Evolutionary conservation across 164 flowering plant species (phyloP).

Genomic region (Santalum album): DNA sequence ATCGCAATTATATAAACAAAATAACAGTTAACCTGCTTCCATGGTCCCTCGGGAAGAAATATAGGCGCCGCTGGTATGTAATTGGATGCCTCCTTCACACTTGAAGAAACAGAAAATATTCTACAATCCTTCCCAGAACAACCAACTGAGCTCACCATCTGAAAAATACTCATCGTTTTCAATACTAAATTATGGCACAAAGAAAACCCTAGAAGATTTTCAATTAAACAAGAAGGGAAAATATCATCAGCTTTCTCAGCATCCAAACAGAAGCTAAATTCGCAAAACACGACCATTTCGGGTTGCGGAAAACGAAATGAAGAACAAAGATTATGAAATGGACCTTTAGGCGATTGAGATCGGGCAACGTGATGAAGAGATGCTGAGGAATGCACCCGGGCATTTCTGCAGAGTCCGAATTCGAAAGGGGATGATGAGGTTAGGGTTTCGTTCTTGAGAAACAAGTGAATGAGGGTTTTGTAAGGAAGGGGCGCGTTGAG

Average conservation of each 20-base stretch:
- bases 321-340: background rate
- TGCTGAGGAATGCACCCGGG: constrained; percentile 8
- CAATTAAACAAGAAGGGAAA: too few relatives aligned
- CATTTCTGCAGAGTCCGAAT: constrained; percentile 12
- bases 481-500: too few relatives aligned
- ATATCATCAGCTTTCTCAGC: too few relatives aligned
- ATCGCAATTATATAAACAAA: too few relatives aligned
- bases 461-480: too few relatives aligned
- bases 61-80: constrained; percentile 76
- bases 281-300: too few relatives aligned
- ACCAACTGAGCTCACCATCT: constrained; percentile 20
- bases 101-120: constrained; percentile 24
- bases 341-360: constrained; percentile 6
- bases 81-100: constrained; percentile 21
- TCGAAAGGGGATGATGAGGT: background rate
- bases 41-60: constrained; percentile 81
- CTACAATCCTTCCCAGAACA: constrained; percentile 17
- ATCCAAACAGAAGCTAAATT: too few relatives aligned
- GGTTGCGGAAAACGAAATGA: background rate
- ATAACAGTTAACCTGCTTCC: constrained; percentile 52
- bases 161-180: too few relatives aligned
- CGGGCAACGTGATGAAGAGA: constrained; percentile 4
- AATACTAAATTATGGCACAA: background rate
- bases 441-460: background rate
- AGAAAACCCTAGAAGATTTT: background rate